phyloP scores from a whole-genome alignment of 768 basidiomycete species.

The Boletus pseudopeckii region DNA sequence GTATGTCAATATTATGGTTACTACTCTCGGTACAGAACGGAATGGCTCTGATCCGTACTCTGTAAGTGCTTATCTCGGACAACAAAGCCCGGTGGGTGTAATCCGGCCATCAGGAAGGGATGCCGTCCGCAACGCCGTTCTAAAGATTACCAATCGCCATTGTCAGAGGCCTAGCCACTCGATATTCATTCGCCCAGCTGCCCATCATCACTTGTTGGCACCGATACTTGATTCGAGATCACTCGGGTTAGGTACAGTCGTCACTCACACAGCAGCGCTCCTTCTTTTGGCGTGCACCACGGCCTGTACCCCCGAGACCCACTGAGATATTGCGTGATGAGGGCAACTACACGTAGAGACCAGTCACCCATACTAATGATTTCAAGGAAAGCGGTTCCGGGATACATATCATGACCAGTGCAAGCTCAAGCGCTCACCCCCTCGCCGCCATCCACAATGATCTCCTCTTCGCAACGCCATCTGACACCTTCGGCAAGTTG shows the following conservation, averaged over 20 bases:
- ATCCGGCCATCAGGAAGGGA: not conserved
- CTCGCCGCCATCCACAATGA: too few species aligned
- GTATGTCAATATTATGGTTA: slow-evolving; percentile 2
- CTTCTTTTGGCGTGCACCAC: too few species aligned
- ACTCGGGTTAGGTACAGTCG: too few species aligned
- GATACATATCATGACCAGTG: not conserved
- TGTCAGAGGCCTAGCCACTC: too few species aligned
- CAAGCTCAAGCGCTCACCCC: not conserved
- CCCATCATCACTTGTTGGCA: too few species aligned
- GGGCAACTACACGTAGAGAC: not conserved
- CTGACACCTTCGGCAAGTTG: not conserved
- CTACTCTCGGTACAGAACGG: not conserved
- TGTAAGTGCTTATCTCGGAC: not conserved
- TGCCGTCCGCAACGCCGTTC: not conserved
- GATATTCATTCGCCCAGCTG: too few species aligned
- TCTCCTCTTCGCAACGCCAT: not conserved
- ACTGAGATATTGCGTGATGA: not conserved
- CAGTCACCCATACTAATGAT: not conserved
- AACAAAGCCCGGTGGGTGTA: not conserved
- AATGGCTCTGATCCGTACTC: not conserved
- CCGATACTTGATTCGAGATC: too few species aligned
- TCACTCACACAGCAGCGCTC: too few species aligned
- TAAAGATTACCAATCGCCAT: too few species aligned
- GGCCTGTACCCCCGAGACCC: too few species aligned
- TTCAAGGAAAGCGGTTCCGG: not conserved